Base-by-base conservation (phyloP, 257 asterid species). In the Primulina eburnea region DNA sequence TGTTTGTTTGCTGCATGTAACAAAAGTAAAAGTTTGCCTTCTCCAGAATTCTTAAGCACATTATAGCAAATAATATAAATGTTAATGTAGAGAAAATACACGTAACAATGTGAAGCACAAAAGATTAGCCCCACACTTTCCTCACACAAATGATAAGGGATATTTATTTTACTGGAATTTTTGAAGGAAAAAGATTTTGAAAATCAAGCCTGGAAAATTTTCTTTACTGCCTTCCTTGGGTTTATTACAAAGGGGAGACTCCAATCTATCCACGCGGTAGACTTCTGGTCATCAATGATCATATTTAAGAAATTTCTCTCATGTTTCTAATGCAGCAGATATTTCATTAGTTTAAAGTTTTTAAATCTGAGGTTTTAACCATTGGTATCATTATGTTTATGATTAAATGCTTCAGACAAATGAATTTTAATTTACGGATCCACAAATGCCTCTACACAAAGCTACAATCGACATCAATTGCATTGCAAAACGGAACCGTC, bases 1-100 rank as follows among this genome's bases (percentile, higher is more conserved):
- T 92, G 86, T 90, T 92, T 2, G 97, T 92, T 92, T 88, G 97
- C 97, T 92, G 92, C 86, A 73, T 40, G 37, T 29, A 62, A 40
- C 26, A 78, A 72, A 78, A 72, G 59, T 59, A 71, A 73, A 63
- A 76, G 40, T 34, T 70, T 30, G 47, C 64, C 57, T 38, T 21
- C 38, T 3, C 35, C 35, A 67, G 38, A 66, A 14, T 65, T 64
- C 24, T 30, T 9, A 66, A 75, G 67, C 50, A 65, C 60, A 38
- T 28, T 60, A 60, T 34, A 26, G 26, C 4, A 33, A 62, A 33
- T 62, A 33, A 17, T 12, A 34, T 33, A 24, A 24, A 18, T 28
- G 26, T 35, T 18, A 10, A n/a, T 2, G n/a, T 6, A 2, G 24
- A n/a, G 16, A 9, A 28, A 63, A 33, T 4, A 17, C 30, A 63